phyloP scores from a whole-genome alignment of 345 rosid genomes.

The Murraya koenigii region DNA sequence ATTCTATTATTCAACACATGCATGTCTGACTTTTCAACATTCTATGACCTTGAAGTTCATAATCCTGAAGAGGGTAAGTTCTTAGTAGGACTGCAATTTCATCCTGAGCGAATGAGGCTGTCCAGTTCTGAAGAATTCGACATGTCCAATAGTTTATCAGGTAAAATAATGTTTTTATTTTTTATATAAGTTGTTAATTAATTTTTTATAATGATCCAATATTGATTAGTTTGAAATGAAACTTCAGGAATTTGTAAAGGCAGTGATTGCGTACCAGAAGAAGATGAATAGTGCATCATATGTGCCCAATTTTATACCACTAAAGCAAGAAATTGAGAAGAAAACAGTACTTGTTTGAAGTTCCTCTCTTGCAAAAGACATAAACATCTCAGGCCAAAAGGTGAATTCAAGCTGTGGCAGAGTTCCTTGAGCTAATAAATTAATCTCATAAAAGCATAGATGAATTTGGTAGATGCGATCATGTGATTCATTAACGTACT shows the following conservation, averaged over 20 bases:
- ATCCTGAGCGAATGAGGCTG: conserved; percentile 77
- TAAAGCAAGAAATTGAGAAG: conserved; percentile 56
- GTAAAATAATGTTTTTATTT: conserved; percentile 22
- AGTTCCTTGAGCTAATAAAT: conserved; percentile 62
- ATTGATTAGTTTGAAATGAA: background rate
- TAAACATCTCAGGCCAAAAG: conserved; percentile 41
- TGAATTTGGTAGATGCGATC: background rate
- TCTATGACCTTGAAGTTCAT: conserved; percentile 74
- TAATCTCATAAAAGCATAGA: background rate
- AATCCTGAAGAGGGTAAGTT: conserved; percentile 75
- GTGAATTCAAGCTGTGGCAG: conserved; percentile 54
- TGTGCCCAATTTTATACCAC: conserved; percentile 32
- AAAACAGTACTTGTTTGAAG: conserved; percentile 39
- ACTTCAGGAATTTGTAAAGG: conserved; percentile 77
- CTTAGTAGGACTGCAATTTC: conserved; percentile 78
- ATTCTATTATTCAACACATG: too few relatives aligned
- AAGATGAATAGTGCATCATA: conserved; percentile 46
- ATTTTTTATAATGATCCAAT: background rate
- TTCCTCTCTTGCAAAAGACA: conserved; percentile 65
- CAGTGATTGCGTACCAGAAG: conserved; percentile 76
- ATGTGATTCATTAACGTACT: background rate
- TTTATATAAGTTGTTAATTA: too few relatives aligned
- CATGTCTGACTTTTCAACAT: too few relatives aligned
- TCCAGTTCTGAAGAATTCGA: conserved; percentile 54
- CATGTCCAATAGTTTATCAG: conserved; percentile 76